Evolutionary conservation across 1,139 yeast species (phyloP), one percentile per base, ranked within the genome.

Genomic region (Magnusiomyces ingens): DNA sequence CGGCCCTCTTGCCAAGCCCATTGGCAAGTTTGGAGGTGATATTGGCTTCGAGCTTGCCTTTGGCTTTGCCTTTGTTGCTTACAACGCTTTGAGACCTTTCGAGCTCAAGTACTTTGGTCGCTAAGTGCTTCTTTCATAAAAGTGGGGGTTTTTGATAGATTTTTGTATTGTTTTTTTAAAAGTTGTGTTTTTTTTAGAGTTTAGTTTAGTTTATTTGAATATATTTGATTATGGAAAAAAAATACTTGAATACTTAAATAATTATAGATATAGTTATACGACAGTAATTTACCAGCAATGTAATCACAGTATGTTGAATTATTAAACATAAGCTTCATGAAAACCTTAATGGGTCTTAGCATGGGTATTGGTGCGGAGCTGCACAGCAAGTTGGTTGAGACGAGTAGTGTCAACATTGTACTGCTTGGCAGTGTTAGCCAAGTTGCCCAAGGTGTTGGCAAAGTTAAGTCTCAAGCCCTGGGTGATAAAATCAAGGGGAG

Each of bases 11-110:
- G 93, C 82, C 45, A 67, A 63, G 48, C 60, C 70, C 58, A 82
- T 87, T 64, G 95, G 94, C 55, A 74, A 66, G 1, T 74, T 56
- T 60, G 94, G 95, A 64, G 96, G 91, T 60, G 97, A 90, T 69
- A 78, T 90, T 63, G 96, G 96, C 42, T 87, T 87, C 64, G 95
- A 87, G 72, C 74, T 91, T 59, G 88, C 84, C 42, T 77, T 79
- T 58, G 80, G 73, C 2, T 90, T 90, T 67, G 74, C 94, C 15
- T 82, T 85, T 60, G 67, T 88, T 58, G 84, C 78, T 19, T 86
- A 72, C 71, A 79, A 82, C 64, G 47, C 75, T 40, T 70, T 77
- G 45, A 79, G 97, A 69, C 84, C 84, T 57, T 66, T 87, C 21
- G 97, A 90, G 58, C 52, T 62, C 53, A 62, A 62, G 55, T 59